Base-by-base conservation (phyloP, 306 rosid genomes). In the Casuarina glauca region DNA sequence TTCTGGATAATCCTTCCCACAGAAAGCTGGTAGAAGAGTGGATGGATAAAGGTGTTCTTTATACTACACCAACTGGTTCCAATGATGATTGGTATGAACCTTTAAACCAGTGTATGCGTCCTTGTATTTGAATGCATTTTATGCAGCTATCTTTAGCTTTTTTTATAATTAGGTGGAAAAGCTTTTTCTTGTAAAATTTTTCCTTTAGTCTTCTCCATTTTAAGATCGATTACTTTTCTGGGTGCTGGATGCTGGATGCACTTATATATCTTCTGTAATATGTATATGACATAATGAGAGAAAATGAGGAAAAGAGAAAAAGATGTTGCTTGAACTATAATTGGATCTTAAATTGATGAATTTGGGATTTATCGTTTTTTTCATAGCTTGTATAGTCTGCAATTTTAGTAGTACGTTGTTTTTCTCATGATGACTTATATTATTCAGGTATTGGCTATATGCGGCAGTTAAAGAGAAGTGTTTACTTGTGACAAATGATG, bases 401-500 rank as follows among this genome's bases (percentile, higher is more conserved):
- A 10, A 26, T 17, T 41, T 5, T 17, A 39, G 16, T 17, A 66
- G 32, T 26, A 26, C 32, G 32, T 57, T 19, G 9, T 13, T 38
- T 15, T 26, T 11, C 44, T 9, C 4, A 19, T 61, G 48, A 57
- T 20, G 17, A 44, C 72, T 84, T 61, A 63, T 78, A 77, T 80
- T 50, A 55, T 76, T 75, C 83, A 92, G 96, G 94, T 91, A 91
- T 80, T 95, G 97, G 97, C 91, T 95, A 17, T 95, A 87, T 75
- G 96, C 97, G 61, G 91, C 97, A 9, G 93, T 95, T 9, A 95
- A 88, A 74, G 86, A 86, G 69, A 88, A 90, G 83, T 87, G 97
- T 84, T 88, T 95, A 89, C 96, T 93, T 44, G 88, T 93, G 74
- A 92, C 97, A 41, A 95, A 95, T 74, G 97, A 93, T 85, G 99